phyloP scores from a whole-genome alignment of 257 asterid genomes.

The Gardenia jasminoides region DNA sequence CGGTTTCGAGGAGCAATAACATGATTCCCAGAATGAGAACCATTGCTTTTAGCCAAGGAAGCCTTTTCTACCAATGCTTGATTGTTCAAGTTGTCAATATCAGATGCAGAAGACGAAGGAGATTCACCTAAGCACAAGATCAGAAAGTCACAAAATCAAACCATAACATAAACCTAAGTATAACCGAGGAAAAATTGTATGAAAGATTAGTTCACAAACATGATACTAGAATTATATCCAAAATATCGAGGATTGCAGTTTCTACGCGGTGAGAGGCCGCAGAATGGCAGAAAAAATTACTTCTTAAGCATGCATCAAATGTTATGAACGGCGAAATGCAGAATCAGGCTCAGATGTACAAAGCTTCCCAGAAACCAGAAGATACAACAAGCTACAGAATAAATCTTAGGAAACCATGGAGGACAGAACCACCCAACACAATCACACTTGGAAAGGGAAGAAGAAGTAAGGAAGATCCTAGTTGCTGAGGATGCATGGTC shows the following conservation, averaged over 20 bases:
- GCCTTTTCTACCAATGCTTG: conserved; percentile 57
- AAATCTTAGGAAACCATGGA: not conserved
- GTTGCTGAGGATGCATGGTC: not conserved
- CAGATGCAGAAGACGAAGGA: conserved; percentile 95
- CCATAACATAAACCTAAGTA: not conserved
- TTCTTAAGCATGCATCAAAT: not conserved
- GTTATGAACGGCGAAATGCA: not conserved
- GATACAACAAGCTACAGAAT: not conserved
- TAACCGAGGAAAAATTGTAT: not conserved
- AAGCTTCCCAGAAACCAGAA: conserved; percentile 1
- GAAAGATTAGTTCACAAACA: not conserved
- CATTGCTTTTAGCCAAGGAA: conserved; percentile 55
- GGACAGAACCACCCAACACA: not conserved
- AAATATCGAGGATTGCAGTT: not conserved
- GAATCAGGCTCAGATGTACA: not conserved
- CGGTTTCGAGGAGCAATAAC: conserved; percentile 59
- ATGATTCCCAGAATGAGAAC: conserved; percentile 55
- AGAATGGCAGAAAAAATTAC: not conserved
- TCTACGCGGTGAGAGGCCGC: not conserved
- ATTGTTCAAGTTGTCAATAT: conserved; percentile 78
- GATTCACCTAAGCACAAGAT: conserved; percentile 72
- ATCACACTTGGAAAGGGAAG: too few relatives aligned
- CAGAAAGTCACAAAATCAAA: conserved; percentile 21
- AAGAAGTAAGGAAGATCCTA: not conserved
- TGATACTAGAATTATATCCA: not conserved